Evolutionary conservation across 2,329 filamentous ascomycete genomes (phyloP), one percentile per base, ranked within the genome.

Genomic region (Thielaviopsis euricoi): DNA sequence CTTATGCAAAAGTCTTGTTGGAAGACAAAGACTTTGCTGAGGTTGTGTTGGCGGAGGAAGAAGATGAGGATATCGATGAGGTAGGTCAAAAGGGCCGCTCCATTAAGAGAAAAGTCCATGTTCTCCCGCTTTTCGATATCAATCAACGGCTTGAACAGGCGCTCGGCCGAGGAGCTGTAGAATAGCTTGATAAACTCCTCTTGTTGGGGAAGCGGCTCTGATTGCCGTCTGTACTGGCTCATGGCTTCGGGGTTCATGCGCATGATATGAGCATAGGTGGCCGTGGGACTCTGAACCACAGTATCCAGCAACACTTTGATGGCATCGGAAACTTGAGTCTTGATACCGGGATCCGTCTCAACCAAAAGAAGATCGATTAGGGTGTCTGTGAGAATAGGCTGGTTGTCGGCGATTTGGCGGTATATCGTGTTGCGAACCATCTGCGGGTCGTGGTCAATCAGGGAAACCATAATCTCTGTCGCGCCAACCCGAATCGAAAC

Each of bases 391-490:
- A 98, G 72, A 4, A 89, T 88, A 1, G 84, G 82, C 64, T 87
- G 83, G 67, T 90, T 90, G 63, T 96, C 89, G 63, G 86, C 85
- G 62, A 96, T 85, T 63, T 95, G 89, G 62, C 89, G 88, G 69
- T 95, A 91, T 64, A 97, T 90, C 57, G 91, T 94, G 63, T 86
- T 83, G 53, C 93, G 86, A 67, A 98, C 91, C 85, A 96, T 89
- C 64, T 89, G 81, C 2, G 91, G 86, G 65, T 98, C 93, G 67
- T 97, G 90, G 65, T 98, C 93, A 64, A 98, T 93, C 71, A 97
- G 83, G 5, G 89, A 88, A 7, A 96, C 87, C 53, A 98, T 72
- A 37, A 97, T 89, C 64, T 98, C 93, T 1, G 90, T 95, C 12
- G 90, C 93, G 5, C 90, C 94, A 2, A 95, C 89, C 61, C 93